Conservation (phyloP, 805 yeast genomes). For the Candida chauliodis region DNA sequence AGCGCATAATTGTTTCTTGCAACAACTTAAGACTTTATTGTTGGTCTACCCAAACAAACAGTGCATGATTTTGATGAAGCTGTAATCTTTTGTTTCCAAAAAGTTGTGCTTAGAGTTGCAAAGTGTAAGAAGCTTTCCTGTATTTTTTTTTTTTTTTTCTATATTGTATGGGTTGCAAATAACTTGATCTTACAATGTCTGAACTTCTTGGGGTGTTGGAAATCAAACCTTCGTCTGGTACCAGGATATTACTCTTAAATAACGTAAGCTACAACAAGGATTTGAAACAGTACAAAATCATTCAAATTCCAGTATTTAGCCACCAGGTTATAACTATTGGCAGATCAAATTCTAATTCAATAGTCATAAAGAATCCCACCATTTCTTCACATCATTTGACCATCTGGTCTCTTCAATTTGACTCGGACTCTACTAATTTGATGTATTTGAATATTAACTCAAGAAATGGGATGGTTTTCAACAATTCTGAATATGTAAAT, state of each 20-base stretch:
- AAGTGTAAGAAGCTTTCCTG: too few species aligned
- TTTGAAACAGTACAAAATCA: background rate
- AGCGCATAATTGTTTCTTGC: too few species aligned
- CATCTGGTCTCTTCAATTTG: constrained; percentile 50
- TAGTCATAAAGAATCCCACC: constrained; percentile 32
- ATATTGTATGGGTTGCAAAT: too few species aligned
- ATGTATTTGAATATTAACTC: constrained; percentile 50
- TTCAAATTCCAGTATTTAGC: constrained; percentile 16
- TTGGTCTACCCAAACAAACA: too few species aligned
- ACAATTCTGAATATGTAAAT: constrained; percentile 28
- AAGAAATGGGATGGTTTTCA: constrained; percentile 48
- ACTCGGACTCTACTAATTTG: constrained; percentile 42
- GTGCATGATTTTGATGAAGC: too few species aligned
- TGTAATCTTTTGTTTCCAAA: too few species aligned
- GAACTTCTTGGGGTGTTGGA: background rate
- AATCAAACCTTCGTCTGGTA: background rate
- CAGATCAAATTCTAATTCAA: constrained; percentile 28
- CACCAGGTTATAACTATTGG: constrained; percentile 43
- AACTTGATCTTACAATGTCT: too few species aligned
- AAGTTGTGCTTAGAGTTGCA: too few species aligned
- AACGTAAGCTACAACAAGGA: background rate
- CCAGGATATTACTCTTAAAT: background rate
- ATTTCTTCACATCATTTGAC: constrained; percentile 47
- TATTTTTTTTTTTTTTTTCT: too few species aligned
- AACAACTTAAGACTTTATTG: too few species aligned